Percentiles rank a stretch among this genome's conserved stretches.
These are phyloP conservation scores for Pichia eremophila DNA, from an alignment of 805 yeast species.

Conservation along the genomic window DNA sequence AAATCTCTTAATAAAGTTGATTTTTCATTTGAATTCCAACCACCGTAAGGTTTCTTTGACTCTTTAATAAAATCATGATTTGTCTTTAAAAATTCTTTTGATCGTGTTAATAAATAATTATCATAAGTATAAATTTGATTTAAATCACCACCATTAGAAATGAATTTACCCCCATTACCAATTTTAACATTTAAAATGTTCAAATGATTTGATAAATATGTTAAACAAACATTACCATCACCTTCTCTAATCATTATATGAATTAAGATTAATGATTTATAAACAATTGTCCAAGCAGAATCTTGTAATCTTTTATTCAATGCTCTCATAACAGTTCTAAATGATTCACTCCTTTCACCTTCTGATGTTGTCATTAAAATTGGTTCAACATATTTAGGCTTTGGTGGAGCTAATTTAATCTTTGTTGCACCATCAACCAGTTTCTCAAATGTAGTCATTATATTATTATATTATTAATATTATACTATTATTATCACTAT, in stretches of 20 bases:
- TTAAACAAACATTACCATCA: conserved; percentile 61
- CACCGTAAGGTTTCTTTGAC: conserved; percentile 28
- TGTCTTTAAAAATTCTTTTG: conserved; percentile 56
- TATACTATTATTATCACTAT: too few species aligned
- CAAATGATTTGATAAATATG: conserved; percentile 53
- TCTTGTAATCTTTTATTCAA: conserved; percentile 58
- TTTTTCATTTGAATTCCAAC: conserved; percentile 30
- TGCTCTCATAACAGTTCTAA: conserved; percentile 60
- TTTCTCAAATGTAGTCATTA: conserved; percentile 61
- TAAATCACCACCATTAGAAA: conserved; percentile 38
- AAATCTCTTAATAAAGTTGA: conserved; percentile 58
- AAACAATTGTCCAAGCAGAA: conserved; percentile 85
- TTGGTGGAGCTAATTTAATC: conserved; percentile 89
- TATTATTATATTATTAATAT: too few species aligned
- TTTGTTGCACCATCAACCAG: conserved; percentile 74
- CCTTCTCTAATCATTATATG: conserved; percentile 95
- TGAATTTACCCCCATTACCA: conserved; percentile 20
- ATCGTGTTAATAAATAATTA: conserved; percentile 59
- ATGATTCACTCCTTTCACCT: conserved; percentile 40
- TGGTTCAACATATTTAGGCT: conserved; percentile 92
- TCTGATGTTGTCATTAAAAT: conserved; percentile 62
- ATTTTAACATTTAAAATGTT: conserved; percentile 44
- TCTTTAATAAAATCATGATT: conserved; percentile 73
- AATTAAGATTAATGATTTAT: conserved; percentile 71
- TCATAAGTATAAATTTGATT: conserved; percentile 56